Evolutionary conservation across 2,329 filamentous ascomycete species (phyloP).

Genomic region (Penicillium sp.): DNA sequence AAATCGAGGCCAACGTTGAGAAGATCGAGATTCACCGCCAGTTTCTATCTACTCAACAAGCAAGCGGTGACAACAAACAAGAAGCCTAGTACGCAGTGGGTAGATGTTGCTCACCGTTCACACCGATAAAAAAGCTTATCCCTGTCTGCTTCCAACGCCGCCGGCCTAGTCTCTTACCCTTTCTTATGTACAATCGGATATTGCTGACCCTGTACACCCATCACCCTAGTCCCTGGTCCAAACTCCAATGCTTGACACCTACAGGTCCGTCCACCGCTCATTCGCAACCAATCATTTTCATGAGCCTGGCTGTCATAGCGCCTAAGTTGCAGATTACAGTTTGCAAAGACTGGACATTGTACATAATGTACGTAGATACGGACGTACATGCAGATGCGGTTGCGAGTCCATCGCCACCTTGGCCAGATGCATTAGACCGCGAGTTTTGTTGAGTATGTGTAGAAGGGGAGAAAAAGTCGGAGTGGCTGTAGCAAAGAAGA

Average conservation of each 20-base stretch:
- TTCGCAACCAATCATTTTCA: not conserved
- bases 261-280: not conserved
- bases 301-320: not conserved
- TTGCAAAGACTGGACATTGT: not conserved
- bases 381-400: slow-evolving; percentile 1
- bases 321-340: not conserved
- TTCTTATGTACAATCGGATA: not conserved
- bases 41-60: not conserved
- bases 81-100: too few species aligned
- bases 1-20: not conserved
- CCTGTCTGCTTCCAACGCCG: not conserved
- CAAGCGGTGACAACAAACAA: not conserved
- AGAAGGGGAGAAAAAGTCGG: not conserved
- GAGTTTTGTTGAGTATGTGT: not conserved
- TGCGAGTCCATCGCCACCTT: not conserved
- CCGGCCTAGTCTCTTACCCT: not conserved
- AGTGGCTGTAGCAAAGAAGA: not conserved
- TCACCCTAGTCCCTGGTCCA: not conserved
- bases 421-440: not conserved
- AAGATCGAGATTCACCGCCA: not conserved
- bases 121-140: not conserved
- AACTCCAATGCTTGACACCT: not conserved
- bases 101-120: not conserved
- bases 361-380: not conserved
- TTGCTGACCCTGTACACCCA: slow-evolving; percentile 4